A percentile compares a stretch with the other conserved stretches of the same genome.
These are phyloP conservation scores for Boletus sensibilis DNA, from an alignment of 768 basidiomycete species.

Conservation along the genomic window DNA sequence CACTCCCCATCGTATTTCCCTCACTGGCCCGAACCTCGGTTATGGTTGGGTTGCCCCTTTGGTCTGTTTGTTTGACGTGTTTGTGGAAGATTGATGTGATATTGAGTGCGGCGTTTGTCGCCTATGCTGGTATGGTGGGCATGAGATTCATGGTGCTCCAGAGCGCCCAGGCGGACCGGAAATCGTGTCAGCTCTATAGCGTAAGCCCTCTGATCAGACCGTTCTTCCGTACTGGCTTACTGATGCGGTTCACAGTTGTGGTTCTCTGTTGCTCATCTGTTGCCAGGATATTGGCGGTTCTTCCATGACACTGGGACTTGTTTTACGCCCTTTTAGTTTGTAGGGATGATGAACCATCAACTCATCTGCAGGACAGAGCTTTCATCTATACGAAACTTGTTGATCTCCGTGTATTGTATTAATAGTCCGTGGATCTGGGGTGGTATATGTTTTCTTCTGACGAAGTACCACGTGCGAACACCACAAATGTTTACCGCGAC, in stretches of 20 bases:
- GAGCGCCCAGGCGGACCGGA: conserved; percentile 22
- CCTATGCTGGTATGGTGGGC: conserved; percentile 26
- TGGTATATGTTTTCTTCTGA: too few species aligned
- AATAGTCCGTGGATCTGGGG: neutral
- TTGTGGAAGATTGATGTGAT: conserved; percentile 30
- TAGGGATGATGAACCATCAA: conserved; percentile 10
- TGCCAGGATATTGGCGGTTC: conserved; percentile 32
- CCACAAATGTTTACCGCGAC: neutral
- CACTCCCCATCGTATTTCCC: conserved; percentile 46
- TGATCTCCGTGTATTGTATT: conserved; percentile 10
- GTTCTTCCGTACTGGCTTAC: neutral
- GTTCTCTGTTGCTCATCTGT: conserved; percentile 32
- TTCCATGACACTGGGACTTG: conserved; percentile 19
- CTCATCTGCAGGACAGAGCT: conserved; percentile 4
- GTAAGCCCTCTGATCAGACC: conserved; percentile 16
- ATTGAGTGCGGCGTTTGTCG: conserved; percentile 27
- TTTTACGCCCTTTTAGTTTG: conserved; percentile 4
- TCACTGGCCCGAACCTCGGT: conserved; percentile 25
- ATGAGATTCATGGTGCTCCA: conserved; percentile 26
- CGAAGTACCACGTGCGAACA: neutral
- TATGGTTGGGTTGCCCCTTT: conserved; percentile 29
- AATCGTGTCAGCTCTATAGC: conserved; percentile 33
- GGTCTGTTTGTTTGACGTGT: conserved; percentile 29
- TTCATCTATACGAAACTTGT: neutral
- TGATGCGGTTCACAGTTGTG: conserved; percentile 21